A percentile compares a stretch with the other conserved stretches of the same genome.
Evolutionary conservation across 2,329 filamentous ascomycete genomes (phyloP).

Genomic region (Phialophora tarda): DNA sequence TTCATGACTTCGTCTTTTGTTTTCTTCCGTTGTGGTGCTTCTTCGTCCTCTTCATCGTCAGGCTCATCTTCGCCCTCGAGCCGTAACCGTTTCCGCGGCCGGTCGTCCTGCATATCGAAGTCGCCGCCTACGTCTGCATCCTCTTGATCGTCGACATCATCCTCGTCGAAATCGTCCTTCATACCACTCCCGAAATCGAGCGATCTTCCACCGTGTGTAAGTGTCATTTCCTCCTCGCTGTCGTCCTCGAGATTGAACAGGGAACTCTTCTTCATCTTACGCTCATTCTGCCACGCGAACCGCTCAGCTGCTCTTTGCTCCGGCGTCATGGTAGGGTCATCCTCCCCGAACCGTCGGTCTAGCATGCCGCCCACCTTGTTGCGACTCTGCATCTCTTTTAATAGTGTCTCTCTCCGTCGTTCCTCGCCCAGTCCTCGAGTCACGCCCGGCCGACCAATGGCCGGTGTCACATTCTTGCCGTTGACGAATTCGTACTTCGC

Average conservation of each 20-base stretch:
- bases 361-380: conserved; percentile 92
- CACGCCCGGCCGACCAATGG: conserved; percentile 77
- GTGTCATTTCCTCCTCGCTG: conserved; percentile 68
- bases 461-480: conserved; percentile 60
- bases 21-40: conserved; percentile 84
- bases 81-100: conserved; percentile 57
- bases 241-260: conserved; percentile 92
- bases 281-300: conserved; percentile 86
- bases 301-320: conserved; percentile 91
- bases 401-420: conserved; percentile 76
- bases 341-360: conserved; percentile 93
- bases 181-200: conserved; percentile 65
- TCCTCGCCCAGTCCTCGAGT: conserved; percentile 88
- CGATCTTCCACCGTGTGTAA: conserved; percentile 84
- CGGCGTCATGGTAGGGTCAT: conserved; percentile 89
- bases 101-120: conserved; percentile 46
- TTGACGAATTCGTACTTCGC: conserved; percentile 86
- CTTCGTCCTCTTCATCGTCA: conserved; percentile 50
- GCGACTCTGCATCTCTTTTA: conserved; percentile 86
- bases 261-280: conserved; percentile 74
- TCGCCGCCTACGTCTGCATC: conserved; percentile 51
- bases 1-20: conserved; percentile 97
- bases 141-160: conserved; percentile 54
- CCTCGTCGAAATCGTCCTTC: conserved; percentile 79
- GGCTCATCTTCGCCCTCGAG: conserved; percentile 53